Evolutionary conservation across 768 basidiomycete genomes (phyloP).

Genomic region (Mycena sanguinolenta): DNA sequence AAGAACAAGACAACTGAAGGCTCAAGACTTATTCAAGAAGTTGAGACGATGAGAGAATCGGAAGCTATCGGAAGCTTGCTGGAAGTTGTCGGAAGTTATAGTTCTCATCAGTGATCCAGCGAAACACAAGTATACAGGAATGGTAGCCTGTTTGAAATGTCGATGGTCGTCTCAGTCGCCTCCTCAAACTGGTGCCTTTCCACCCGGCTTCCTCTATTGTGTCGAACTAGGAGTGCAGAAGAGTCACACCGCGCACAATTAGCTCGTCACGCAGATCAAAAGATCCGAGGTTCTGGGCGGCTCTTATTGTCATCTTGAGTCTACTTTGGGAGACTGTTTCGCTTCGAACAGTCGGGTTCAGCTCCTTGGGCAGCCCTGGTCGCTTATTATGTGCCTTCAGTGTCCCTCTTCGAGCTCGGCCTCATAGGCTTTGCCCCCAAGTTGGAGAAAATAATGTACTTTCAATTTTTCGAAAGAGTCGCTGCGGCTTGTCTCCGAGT

Average conservation of each 20-base stretch:
- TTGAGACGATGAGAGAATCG: no score
- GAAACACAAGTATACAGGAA: no score
- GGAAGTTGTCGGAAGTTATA: no score
- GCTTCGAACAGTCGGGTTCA: background rate
- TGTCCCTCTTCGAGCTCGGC: background rate
- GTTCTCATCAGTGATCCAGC: no score
- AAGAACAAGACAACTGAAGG: no score
- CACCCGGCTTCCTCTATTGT: background rate
- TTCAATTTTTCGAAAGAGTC: no score
- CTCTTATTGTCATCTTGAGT: conserved; percentile 1
- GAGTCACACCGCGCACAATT: conserved; percentile 1
- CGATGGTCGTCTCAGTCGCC: no score
- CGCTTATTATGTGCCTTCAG: background rate
- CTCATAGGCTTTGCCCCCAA: background rate
- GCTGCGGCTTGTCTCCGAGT: background rate
- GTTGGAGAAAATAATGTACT: background rate
- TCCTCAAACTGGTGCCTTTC: no score
- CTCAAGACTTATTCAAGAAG: no score
- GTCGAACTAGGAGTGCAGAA: background rate
- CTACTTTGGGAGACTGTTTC: background rate
- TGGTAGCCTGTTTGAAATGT: no score
- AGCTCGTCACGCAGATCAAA: conserved; percentile 1
- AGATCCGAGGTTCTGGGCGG: background rate
- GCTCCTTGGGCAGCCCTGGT: background rate
- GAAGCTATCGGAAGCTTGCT: no score